A percentile compares a stretch with the other conserved stretches of the same genome.
Evolutionary conservation across 768 basidiomycete genomes (phyloP).

Genomic region (Kwoniella shandongensis): DNA sequence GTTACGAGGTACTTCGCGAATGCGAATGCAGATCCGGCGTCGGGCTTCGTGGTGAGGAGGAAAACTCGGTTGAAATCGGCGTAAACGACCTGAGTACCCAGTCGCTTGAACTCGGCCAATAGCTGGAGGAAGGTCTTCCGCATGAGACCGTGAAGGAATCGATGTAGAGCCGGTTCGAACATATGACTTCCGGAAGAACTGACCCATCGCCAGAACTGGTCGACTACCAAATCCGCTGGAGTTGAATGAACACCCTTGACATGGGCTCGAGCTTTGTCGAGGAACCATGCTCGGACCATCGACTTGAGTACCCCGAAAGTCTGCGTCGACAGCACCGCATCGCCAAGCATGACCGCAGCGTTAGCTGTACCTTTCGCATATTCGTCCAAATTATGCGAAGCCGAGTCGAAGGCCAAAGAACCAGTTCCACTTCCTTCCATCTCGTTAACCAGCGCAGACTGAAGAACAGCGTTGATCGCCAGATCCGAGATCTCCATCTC

Average conservation of each 20-base stretch:
- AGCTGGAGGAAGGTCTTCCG: constrained; percentile 96
- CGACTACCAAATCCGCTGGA: constrained; percentile 61
- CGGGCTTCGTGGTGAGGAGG: constrained; percentile 88
- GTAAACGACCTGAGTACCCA: constrained; percentile 89
- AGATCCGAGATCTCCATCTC: constrained; percentile 87
- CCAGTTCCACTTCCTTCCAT: constrained; percentile 88
- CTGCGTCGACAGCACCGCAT: constrained; percentile 81
- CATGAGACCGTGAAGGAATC: constrained; percentile 94
- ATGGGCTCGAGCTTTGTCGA: constrained; percentile 70
- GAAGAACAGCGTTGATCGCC: constrained; percentile 88
- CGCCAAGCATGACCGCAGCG: constrained; percentile 78
- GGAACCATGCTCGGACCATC: constrained; percentile 87
- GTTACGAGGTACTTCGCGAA: constrained; percentile 94
- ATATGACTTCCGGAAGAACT: constrained; percentile 78
- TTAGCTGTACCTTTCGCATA: constrained; percentile 69
- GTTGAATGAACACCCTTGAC: constrained; percentile 63
- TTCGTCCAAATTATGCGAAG: constrained; percentile 84
- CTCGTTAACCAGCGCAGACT: constrained; percentile 93
- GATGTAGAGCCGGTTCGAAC: constrained; percentile 89
- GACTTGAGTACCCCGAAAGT: constrained; percentile 79
- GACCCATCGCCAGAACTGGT: constrained; percentile 98
- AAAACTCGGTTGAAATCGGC: constrained; percentile 89
- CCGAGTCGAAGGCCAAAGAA: constrained; percentile 87
- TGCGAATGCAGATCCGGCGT: constrained; percentile 85
- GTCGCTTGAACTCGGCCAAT: constrained; percentile 89